These are phyloP conservation scores for Aureobasidium sp. DNA, from an alignment of 2,329 filamentous ascomycete genomes.

Conservation along the genomic window DNA sequence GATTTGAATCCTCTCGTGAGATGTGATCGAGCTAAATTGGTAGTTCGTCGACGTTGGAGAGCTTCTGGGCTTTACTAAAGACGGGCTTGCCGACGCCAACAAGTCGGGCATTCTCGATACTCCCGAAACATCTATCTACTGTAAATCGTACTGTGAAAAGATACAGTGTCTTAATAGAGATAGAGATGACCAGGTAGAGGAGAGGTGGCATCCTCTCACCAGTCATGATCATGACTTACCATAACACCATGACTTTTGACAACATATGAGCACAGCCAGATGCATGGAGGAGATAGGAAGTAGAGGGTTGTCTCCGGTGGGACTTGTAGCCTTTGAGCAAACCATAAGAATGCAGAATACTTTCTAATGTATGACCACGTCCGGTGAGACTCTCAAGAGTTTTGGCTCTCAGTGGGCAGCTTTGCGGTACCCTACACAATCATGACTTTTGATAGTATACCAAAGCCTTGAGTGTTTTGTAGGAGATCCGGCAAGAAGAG, in stretches of 20 bases:
- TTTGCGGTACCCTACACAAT: no score
- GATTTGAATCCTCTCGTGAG: neutral
- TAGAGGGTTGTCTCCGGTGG: no score
- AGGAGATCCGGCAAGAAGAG: neutral
- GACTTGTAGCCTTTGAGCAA: no score
- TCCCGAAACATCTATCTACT: no score
- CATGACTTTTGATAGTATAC: neutral
- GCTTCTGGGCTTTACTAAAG: neutral
- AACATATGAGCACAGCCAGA: neutral
- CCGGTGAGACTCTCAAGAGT: no score
- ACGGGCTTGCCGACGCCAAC: neutral
- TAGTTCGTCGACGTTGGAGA: neutral
- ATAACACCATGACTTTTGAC: neutral
- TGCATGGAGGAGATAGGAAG: no score
- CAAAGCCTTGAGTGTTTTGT: neutral
- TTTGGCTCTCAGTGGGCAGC: neutral
- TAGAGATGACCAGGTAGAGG: neutral
- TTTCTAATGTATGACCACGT: no score
- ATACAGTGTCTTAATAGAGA: neutral
- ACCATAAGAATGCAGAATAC: no score
- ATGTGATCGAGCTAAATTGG: neutral
- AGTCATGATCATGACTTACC: neutral
- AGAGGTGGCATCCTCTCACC: neutral
- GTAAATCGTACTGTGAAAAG: neutral
- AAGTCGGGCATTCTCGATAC: neutral